A percentile compares a stretch with the other conserved stretches of the same genome.
Evolutionary conservation across 305 asterid species (phyloP).

Genomic region (Ruellia speciosa): DNA sequence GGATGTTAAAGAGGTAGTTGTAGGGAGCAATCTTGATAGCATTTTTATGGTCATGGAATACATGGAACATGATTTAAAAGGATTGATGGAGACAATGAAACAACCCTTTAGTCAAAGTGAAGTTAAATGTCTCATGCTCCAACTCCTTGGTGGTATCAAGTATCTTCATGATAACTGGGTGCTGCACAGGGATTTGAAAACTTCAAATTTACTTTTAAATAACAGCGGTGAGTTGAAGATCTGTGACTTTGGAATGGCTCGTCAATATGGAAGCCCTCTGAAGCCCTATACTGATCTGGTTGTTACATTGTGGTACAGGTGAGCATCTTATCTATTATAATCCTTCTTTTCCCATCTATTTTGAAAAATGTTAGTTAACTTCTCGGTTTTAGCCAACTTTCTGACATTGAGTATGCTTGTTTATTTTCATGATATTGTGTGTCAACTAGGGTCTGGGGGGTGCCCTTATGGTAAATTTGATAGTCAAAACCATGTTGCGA

Average conservation of each 20-base stretch:
- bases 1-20: conserved; percentile 62
- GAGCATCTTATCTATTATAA: conserved; percentile 18
- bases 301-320: conserved; percentile 97
- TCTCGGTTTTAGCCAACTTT: no score
- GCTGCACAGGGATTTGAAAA: conserved; percentile 79
- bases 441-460: no score
- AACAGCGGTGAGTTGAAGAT: conserved; percentile 83
- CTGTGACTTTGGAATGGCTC: conserved; percentile 91
- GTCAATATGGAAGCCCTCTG: conserved; percentile 84
- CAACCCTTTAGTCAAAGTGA: conserved; percentile 72
- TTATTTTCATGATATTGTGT: no score
- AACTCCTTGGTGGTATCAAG: conserved; percentile 67
- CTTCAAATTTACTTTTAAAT: conserved; percentile 79
- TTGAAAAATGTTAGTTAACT: conserved; percentile 26
- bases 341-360: conserved; percentile 3
- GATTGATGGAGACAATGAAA: conserved; percentile 73
- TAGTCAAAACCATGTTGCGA: no score
- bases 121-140: conserved; percentile 35
- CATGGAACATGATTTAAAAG: conserved; percentile 95
- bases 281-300: conserved; percentile 90
- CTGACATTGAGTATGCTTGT: no score
- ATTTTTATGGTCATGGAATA: conserved; percentile 94
- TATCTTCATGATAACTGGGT: conserved; percentile 95
- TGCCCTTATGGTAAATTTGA: no score
- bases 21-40: conserved; percentile 65